Evolutionary conservation across 1,139 yeast species (phyloP).

Genomic region (Eremothecium cymbalariae): DNA sequence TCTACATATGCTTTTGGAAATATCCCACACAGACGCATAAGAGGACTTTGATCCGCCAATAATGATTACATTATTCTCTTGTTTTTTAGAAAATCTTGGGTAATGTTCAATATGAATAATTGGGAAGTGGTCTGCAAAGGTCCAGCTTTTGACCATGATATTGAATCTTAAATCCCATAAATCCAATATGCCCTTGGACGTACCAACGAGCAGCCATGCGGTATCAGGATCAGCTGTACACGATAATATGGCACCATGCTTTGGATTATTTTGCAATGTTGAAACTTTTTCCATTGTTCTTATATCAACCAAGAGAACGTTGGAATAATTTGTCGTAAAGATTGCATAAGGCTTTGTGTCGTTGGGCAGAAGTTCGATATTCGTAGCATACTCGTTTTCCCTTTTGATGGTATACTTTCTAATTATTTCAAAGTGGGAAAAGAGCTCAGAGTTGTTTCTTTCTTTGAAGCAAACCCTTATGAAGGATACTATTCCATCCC

Average conservation of each 20-base stretch:
- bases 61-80: conserved; percentile 42
- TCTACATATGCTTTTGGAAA: conserved; percentile 55
- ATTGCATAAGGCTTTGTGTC: conserved; percentile 35
- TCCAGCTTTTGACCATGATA: conserved; percentile 54
- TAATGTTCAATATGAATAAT: conserved; percentile 41
- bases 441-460: conserved; percentile 30
- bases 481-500: conserved; percentile 54
- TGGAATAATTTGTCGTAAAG: conserved; percentile 47
- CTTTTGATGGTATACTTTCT: conserved; percentile 37
- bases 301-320: conserved; percentile 51
- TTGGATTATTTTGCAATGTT: conserved; percentile 46
- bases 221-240: conserved; percentile 49
- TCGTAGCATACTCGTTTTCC: conserved; percentile 38
- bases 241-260: conserved; percentile 58
- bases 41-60: conserved; percentile 59
- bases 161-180: conserved; percentile 78
- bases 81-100: conserved; percentile 35
- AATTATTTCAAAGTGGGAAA: conserved; percentile 36
- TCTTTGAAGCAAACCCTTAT: conserved; percentile 47
- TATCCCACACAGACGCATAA: conserved; percentile 70
- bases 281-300: conserved; percentile 44
- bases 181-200: conserved; percentile 61
- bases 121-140: conserved; percentile 41
- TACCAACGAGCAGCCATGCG: conserved; percentile 66
- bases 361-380: conserved; percentile 36